phyloP scores from a whole-genome alignment of 2,329 filamentous ascomycete genomes.

The Exophiala sideris region DNA sequence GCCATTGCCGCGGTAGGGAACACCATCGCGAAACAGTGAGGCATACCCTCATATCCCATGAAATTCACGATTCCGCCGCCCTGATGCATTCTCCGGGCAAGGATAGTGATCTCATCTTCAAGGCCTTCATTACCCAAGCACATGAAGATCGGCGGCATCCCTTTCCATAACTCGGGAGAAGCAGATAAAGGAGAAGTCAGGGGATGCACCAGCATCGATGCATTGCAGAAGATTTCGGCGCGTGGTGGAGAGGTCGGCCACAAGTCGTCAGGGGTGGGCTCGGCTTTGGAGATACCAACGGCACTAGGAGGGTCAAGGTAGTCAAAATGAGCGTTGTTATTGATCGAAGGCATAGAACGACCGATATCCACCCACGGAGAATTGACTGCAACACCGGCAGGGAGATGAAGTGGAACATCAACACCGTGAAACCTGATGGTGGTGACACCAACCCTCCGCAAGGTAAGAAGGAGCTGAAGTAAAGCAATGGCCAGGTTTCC shows the following conservation, averaged over 20 bases:
- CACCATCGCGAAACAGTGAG: conserved; percentile 55
- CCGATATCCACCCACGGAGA: conserved; percentile 45
- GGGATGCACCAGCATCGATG: conserved; percentile 38
- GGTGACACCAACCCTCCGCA: conserved; percentile 32
- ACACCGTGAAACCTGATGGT: conserved; percentile 41
- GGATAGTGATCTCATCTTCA: conserved; percentile 39
- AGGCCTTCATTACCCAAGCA: conserved; percentile 42
- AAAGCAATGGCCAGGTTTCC: conserved; percentile 42
- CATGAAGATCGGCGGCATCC: conserved; percentile 41
- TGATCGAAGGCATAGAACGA: conserved; percentile 41
- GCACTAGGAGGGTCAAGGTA: conserved; percentile 34
- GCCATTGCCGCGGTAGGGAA: conserved; percentile 48
- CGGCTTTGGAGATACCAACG: conserved; percentile 25
- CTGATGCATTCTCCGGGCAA: conserved; percentile 40
- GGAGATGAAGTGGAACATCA: conserved; percentile 39
- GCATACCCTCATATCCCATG: conserved; percentile 46
- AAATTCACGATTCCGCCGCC: conserved; percentile 37
- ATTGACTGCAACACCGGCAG: conserved; percentile 38
- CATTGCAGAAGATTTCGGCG: conserved; percentile 42
- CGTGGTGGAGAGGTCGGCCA: conserved; percentile 44
- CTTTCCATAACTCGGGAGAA: conserved; percentile 38
- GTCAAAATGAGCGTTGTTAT: conserved; percentile 39
- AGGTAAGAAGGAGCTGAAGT: conserved; percentile 42
- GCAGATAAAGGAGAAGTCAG: conserved; percentile 40
- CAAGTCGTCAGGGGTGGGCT: conserved; percentile 34